Conservation (phyloP, 192 early-diverging fungal genomes). For the Coemansia sp. region DNA sequence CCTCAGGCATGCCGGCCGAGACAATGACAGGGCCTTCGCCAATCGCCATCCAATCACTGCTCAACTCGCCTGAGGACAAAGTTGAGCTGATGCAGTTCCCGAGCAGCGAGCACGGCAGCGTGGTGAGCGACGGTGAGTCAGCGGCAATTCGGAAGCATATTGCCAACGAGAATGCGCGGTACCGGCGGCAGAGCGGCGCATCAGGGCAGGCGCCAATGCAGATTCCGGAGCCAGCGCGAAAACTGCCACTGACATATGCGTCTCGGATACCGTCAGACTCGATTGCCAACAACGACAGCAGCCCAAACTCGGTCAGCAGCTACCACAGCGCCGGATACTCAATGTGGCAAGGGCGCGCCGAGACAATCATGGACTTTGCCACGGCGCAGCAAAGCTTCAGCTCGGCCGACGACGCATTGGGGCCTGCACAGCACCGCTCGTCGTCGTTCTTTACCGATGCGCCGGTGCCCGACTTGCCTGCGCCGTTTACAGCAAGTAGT, state of each 20-base stretch:
- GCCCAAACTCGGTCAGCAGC: conserved; percentile 47
- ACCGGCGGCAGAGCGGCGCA: conserved; percentile 34
- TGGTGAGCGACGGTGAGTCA: conserved; percentile 5
- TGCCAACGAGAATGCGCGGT: conserved; percentile 50
- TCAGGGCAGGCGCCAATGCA: conserved; percentile 17
- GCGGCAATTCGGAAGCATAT: conserved; percentile 42
- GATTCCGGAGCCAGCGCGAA: background rate
- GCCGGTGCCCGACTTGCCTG: conserved; percentile 25
- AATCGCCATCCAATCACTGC: conserved; percentile 45
- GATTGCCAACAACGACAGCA: conserved; percentile 29
- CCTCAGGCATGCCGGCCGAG: background rate
- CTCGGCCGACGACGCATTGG: conserved; percentile 34
- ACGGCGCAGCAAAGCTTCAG: conserved; percentile 52
- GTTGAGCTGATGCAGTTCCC: background rate
- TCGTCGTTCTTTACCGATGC: conserved; percentile 16
- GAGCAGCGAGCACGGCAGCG: conserved; percentile 10
- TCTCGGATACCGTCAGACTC: conserved; percentile 12
- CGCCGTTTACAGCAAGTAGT: conserved; percentile 9
- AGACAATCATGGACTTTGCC: conserved; percentile 50
- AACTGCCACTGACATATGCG: background rate
- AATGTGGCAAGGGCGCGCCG: conserved; percentile 40
- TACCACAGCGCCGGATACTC: conserved; percentile 53
- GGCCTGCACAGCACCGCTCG: background rate
- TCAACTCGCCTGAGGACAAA: conserved; percentile 33
- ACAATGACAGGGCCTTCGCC: conserved; percentile 13